Base-by-base conservation (phyloP, 257 asterid species). In the Solanum virginianum region DNA sequence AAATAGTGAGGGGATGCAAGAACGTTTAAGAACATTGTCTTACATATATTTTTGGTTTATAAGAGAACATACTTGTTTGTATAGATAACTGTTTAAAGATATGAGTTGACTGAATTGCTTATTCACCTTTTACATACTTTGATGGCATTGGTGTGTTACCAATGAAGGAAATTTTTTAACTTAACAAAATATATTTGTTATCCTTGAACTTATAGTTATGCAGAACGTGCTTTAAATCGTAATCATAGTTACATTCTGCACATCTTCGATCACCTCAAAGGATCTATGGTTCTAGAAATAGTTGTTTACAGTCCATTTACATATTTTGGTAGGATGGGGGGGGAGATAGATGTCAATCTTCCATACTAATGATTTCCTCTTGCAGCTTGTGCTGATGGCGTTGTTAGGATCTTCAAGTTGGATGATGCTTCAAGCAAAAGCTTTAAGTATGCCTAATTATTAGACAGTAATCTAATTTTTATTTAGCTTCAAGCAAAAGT, bases 371-470 rank as follows among this genome's bases (percentile, higher is more conserved):
- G 83, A 60, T 79, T 85, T 84, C 80, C 85, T 79, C 66, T 8
- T 77, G 81, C 97, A 95, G 99, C 98, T 86, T 97, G 99, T 81
- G 97, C 93, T 82, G 99, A 97, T 85, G 97, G 98, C 39, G 88
- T 92, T 89, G 90, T 95, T 85, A 91, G 99, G 95, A 91, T 96
- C 86, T 96, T 96, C 95, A 93, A 87, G 90, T 86, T 96, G 97
- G 99, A 96, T 83, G 99, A 97, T 86, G 99, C 91, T 63, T 84
- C 96, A 80, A 93, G 96, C 91, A 97, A 94, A 93, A 97, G 99
- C 89, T 97, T 97, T 91, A 97, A 97, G 99, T 97, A 97, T 77
- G 89, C 20, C 71, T 88, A 89, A 26, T 53, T 53, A 79, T 83
- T 88, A 63, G 86, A 54, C 69, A 77, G 65, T 36, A 45, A 36